Conservation (phyloP, 148 eudicot species). For the Fagopyrum homotropicum region DNA sequence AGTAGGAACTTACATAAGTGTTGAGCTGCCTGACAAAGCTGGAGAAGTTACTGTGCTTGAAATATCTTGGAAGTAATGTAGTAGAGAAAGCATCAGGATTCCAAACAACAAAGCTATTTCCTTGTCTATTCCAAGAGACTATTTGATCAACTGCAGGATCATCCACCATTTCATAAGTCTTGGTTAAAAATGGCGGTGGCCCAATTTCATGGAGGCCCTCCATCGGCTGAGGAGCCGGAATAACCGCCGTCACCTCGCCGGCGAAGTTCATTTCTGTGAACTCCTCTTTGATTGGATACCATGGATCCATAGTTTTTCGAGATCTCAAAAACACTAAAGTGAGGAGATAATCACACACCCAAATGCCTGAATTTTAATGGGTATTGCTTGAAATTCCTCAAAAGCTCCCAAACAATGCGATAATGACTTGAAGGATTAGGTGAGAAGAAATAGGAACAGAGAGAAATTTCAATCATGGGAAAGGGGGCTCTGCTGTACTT, state of each 20-base stretch:
- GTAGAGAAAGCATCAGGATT: slow-evolving; percentile 78
- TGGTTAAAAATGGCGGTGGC: slow-evolving; percentile 82
- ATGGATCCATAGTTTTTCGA: slow-evolving; percentile 32
- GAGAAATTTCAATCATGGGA: background rate
- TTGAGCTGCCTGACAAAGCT: slow-evolving; percentile 95
- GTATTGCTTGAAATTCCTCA: background rate
- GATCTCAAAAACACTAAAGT: background rate
- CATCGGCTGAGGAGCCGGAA: slow-evolving; percentile 53
- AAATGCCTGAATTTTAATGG: background rate
- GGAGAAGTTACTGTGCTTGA: slow-evolving; percentile 89
- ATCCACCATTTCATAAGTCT: slow-evolving; percentile 86
- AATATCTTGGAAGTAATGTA: slow-evolving; percentile 57
- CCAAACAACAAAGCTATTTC: slow-evolving; percentile 86
- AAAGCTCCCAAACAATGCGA: too few species aligned
- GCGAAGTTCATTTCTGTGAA: slow-evolving; percentile 17
- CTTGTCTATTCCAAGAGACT: slow-evolving; percentile 74
- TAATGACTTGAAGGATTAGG: background rate
- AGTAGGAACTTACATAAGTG: slow-evolving; percentile 72
- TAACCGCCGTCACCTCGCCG: slow-evolving; percentile 16
- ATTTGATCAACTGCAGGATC: slow-evolving; percentile 45
- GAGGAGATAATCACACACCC: background rate
- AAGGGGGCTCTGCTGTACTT: background rate
- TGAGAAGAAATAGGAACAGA: background rate
- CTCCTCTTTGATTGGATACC: slow-evolving; percentile 60
- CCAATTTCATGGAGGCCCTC: slow-evolving; percentile 81